Conservation (phyloP, 768 basidiomycete genomes). For the Lyophyllum decastes region DNA sequence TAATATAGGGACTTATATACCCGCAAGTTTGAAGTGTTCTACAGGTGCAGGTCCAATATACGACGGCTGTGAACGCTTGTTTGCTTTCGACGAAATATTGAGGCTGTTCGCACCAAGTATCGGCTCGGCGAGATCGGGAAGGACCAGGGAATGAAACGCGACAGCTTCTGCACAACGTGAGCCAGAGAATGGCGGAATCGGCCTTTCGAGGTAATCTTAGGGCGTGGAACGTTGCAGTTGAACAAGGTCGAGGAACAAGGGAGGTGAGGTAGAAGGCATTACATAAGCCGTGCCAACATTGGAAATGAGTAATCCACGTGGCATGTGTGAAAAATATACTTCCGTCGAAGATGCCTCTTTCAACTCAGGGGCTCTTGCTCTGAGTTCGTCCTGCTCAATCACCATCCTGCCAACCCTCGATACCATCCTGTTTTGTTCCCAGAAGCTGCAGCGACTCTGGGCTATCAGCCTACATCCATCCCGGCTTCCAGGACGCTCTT, state of each 20-base stretch:
- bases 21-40: no score
- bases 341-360: conserved; percentile 19
- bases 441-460: conserved; percentile 1
- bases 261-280: not conserved
- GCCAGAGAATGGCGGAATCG: no score
- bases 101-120: no score
- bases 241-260: not conserved
- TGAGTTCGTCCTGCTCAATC: conserved; percentile 15
- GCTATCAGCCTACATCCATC: not conserved
- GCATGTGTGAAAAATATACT: conserved; percentile 24
- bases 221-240: not conserved
- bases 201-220: no score
- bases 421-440: not conserved
- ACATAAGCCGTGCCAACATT: not conserved
- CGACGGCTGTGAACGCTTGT: no score
- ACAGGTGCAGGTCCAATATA: no score
- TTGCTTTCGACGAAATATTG: no score
- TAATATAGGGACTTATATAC: no score
- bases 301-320: conserved; percentile 19
- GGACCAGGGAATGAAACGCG: no score
- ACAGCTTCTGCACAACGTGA: not conserved
- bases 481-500: not conserved
- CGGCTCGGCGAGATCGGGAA: no score
- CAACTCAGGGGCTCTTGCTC: conserved; percentile 26
- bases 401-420: conserved; percentile 8